Base-by-base conservation (phyloP, 2,329 filamentous ascomycete species). In the Aciculosporium take region DNA sequence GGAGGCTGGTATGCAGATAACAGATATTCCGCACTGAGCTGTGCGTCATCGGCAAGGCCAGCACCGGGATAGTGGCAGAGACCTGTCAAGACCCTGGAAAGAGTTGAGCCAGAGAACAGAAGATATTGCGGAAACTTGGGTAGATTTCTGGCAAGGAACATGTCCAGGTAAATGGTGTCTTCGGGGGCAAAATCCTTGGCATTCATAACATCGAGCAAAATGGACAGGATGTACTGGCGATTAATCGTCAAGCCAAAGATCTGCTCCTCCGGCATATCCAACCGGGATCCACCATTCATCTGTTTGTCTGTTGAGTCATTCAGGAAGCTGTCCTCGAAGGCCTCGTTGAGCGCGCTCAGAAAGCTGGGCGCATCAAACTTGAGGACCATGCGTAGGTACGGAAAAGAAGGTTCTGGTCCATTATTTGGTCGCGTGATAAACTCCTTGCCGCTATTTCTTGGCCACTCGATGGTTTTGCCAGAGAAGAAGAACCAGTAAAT, bases 111-210 rank as follows among this genome's bases (percentile, higher is more conserved):
- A 0, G 89, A 84, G 36, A 98, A 76, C 9, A 96, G 73, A 39
- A 98, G 79, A 54, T 95, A 95, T 56, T 96, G 89, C 1, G 88
- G 87, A 54, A 94, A 98, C 58, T 98, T 98, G 3, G 93, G 85
- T 38, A 98, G 65, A 56, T 94, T 98, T 42, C 91, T 79, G 15
- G 91, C 89, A 56, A 98, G 83, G 55, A 98, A 98, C 87, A 98
- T 98, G 61, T 98, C 87, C 34, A 98, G 73, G 59, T 94, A 98
- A 42, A 98, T 84, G 10, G 84, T 88, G 55, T 96, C 87, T 46
- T 83, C 76, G 0, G 79, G 62, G 1, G 78, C 74, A 59, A 94
- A 96, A 36, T 84, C 76, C 4, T 72, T 67, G 1, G 76, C 65
- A 38, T 79, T 83, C 85, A 98, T 94, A 23, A 95, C 81, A 57